phyloP scores from a whole-genome alignment of 139 green algal genomes.

The Micractinium sp. region DNA sequence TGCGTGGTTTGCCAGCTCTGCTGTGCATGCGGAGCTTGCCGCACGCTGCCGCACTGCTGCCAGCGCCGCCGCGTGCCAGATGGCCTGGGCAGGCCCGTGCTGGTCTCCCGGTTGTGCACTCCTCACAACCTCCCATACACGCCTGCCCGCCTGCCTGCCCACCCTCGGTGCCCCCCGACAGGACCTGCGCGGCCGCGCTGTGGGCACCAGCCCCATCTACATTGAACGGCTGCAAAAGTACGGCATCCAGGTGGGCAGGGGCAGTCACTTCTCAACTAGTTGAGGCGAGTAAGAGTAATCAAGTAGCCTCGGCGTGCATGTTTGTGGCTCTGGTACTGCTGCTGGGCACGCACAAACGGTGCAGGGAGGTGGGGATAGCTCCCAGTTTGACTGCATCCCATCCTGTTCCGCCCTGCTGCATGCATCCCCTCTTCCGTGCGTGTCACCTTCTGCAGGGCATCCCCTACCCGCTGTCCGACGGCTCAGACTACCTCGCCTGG shows the following conservation, averaged over 20 bases:
- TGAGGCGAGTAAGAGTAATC: too few species aligned
- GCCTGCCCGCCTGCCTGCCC: not conserved
- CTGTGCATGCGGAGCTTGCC: too few species aligned
- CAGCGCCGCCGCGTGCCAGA: too few species aligned
- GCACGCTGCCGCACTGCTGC: too few species aligned
- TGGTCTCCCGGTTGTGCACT: too few species aligned
- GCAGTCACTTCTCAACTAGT: too few species aligned
- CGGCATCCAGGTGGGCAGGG: not conserved
- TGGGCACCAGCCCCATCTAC: slow-evolving; percentile 11
- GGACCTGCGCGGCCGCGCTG: not conserved
- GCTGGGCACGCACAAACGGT: not conserved
- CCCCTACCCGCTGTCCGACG: not conserved
- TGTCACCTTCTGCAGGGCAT: not conserved
- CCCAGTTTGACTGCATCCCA: too few species aligned
- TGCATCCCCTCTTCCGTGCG: not conserved
- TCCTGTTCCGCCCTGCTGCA: not conserved
- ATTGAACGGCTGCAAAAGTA: not conserved
- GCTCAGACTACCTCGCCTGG: slow-evolving; percentile 15
- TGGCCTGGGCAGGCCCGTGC: too few species aligned
- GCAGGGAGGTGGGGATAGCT: not conserved
- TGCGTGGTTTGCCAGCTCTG: too few species aligned
- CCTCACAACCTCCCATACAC: too few species aligned
- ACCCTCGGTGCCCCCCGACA: not conserved
- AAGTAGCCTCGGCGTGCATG: too few species aligned
- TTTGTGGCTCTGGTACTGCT: not conserved